Evolutionary conservation across 2,329 filamentous ascomycete species (phyloP).

Genomic region (Phaeophleospora eucalypticola): DNA sequence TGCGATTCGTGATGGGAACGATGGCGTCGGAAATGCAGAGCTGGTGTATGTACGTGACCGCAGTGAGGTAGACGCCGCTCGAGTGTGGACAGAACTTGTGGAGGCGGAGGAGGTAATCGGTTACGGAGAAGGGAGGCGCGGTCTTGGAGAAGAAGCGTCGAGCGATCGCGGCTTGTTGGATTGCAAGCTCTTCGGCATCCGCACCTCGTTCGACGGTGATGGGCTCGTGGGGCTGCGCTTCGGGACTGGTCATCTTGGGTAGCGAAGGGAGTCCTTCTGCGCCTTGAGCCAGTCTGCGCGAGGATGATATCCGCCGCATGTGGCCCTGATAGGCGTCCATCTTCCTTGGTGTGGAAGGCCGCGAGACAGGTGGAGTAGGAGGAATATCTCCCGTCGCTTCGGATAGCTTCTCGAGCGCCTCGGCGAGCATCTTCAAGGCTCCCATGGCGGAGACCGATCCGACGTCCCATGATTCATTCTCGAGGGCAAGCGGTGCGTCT

Average conservation of each 20-base stretch:
- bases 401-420: slow-evolving; percentile 57
- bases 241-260: slow-evolving; percentile 38
- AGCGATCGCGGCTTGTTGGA: slow-evolving; percentile 81
- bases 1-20: slow-evolving; percentile 76
- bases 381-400: slow-evolving; percentile 72
- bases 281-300: slow-evolving; percentile 45
- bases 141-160: slow-evolving; percentile 91
- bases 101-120: slow-evolving; percentile 80
- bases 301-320: slow-evolving; percentile 31
- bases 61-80: slow-evolving; percentile 86
- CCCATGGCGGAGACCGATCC: slow-evolving; percentile 67
- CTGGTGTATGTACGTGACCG: slow-evolving; percentile 80
- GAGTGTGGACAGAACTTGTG: slow-evolving; percentile 92
- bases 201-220: slow-evolving; percentile 48
- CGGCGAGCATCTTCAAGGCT: slow-evolving; percentile 75
- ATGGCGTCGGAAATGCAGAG: slow-evolving; percentile 69
- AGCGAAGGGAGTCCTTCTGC: slow-evolving; percentile 9
- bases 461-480: slow-evolving; percentile 57
- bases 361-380: slow-evolving; percentile 67
- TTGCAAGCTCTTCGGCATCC: slow-evolving; percentile 66
- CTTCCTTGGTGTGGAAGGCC: slow-evolving; percentile 56
- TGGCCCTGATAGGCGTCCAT: slow-evolving; percentile 6
- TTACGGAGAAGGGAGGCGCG: slow-evolving; percentile 74
- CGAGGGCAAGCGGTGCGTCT: slow-evolving; percentile 28
- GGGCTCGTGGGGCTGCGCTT: slow-evolving; percentile 48